Conservation (phyloP, 2,329 filamentous ascomycete species). For the Arachnopeziza araneosa region DNA sequence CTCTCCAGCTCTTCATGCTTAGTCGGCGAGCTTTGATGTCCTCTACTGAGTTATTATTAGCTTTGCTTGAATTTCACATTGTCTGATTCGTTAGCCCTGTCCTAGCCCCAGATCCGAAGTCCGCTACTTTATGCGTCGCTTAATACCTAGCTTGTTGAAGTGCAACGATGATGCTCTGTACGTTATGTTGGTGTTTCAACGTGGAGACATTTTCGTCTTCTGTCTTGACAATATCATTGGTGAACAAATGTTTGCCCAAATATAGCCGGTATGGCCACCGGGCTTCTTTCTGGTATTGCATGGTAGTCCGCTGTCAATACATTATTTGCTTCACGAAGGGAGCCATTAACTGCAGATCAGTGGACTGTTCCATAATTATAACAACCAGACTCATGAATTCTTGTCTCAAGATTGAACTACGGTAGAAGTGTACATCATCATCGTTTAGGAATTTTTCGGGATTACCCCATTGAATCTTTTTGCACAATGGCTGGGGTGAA, state of each 20-base stretch:
- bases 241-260: conserved; percentile 1
- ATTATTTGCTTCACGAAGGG: conserved; percentile 10
- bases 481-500: not conserved
- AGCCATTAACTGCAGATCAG: conserved; percentile 10
- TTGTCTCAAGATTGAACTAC: conserved; percentile 4
- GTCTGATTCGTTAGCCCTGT: conserved; percentile 7
- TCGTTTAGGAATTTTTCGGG: conserved; percentile 14
- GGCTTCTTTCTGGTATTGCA: conserved; percentile 4
- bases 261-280: conserved; percentile 7
- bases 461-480: not conserved
- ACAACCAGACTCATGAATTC: conserved; percentile 1
- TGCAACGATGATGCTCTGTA: not conserved
- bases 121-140: not conserved
- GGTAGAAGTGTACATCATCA: not conserved
- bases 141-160: not conserved
- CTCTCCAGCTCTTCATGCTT: not conserved
- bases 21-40: not conserved
- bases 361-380: conserved; percentile 16
- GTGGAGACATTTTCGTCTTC: not conserved
- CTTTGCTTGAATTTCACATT: not conserved
- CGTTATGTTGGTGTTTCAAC: conserved; percentile 15
- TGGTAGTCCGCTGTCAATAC: conserved; percentile 10
- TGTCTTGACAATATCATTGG: conserved; percentile 3
- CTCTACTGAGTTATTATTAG: not conserved
- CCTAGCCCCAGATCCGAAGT: not conserved